These are phyloP conservation scores for Sphaerostilbella broomeana DNA, from an alignment of 2,329 filamentous ascomycete genomes.

Conservation along the genomic window DNA sequence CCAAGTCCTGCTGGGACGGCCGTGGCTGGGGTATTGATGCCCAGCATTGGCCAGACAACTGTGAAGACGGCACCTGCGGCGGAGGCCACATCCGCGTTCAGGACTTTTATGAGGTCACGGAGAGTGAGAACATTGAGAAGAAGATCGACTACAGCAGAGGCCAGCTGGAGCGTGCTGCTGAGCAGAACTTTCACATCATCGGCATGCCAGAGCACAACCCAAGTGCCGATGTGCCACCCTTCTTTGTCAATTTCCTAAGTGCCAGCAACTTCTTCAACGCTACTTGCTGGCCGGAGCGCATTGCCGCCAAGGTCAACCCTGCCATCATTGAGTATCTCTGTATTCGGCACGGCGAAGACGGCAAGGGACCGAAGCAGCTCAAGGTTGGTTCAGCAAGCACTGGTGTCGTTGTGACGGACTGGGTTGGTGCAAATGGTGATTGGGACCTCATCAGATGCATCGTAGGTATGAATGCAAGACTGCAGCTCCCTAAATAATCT, in stretches of 20 bases:
- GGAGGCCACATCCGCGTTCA: conserved; percentile 77
- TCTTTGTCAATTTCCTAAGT: conserved; percentile 86
- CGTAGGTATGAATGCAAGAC: conserved; percentile 79
- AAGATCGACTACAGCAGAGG: conserved; percentile 70
- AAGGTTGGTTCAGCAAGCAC: conserved; percentile 66
- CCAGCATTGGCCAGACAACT: conserved; percentile 79
- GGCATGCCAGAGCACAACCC: conserved; percentile 25
- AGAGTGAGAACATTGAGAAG: conserved; percentile 66
- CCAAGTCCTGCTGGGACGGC: conserved; percentile 41
- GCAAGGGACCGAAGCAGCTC: conserved; percentile 42
- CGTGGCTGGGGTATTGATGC: conserved; percentile 55
- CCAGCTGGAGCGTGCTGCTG: conserved; percentile 68
- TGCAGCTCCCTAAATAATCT: conserved; percentile 35
- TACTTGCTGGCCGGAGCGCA: conserved; percentile 86
- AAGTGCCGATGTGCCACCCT: conserved; percentile 42
- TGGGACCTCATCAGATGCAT: conserved; percentile 87
- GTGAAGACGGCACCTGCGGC: conserved; percentile 62
- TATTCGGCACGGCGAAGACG: conserved; percentile 46
- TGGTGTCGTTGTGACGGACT: conserved; percentile 87
- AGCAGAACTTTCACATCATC: conserved; percentile 40
- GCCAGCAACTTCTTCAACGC: conserved; percentile 93
- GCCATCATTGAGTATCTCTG: conserved; percentile 59
- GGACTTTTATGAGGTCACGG: conserved; percentile 86
- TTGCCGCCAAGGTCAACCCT: conserved; percentile 83
- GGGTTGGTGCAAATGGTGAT: conserved; percentile 79